A percentile compares a stretch with the other conserved stretches of the same genome.
Evolutionary conservation across 148 eudicot genomes (phyloP).

Genomic region (Linanthus parryae): DNA sequence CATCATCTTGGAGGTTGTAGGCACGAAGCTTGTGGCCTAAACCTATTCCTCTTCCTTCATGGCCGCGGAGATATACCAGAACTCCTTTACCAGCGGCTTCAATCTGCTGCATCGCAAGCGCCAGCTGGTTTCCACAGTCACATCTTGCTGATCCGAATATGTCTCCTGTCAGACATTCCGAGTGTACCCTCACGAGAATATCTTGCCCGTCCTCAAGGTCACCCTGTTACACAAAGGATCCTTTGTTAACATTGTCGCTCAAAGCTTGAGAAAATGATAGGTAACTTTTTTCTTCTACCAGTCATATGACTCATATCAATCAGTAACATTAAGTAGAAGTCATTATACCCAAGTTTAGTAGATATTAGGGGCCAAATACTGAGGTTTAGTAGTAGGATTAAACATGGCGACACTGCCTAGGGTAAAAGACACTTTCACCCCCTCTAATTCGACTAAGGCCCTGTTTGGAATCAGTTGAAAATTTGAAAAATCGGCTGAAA

Average conservation of each 20-base stretch:
- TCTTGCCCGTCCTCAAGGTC: constrained; percentile 82
- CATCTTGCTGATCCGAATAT: constrained; percentile 70
- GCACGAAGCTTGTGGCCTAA: constrained; percentile 71
- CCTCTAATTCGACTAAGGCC: no score
- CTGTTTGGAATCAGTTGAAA: no score
- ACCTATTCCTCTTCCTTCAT: constrained; percentile 74
- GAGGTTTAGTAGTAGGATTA: no score
- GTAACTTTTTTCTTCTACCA: no score
- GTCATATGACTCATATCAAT: no score
- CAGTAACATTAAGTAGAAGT: no score
- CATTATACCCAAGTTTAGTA: no score
- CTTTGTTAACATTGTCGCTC: background rate
- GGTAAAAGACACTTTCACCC: no score
- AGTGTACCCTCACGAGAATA: constrained; percentile 79
- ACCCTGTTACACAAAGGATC: constrained; percentile 47
- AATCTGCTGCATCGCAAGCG: constrained; percentile 60
- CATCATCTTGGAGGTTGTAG: constrained; percentile 61
- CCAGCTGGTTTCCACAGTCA: constrained; percentile 63
- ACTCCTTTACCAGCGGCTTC: constrained; percentile 65
- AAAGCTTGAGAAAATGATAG: background rate
- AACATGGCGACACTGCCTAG: no score
- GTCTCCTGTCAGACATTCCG: constrained; percentile 71
- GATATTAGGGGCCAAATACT: no score
- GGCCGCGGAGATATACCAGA: constrained; percentile 66
- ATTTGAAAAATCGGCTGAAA: no score